phyloP scores from a whole-genome alignment of 2,329 filamentous ascomycete species.

The Fusarium hainanense region DNA sequence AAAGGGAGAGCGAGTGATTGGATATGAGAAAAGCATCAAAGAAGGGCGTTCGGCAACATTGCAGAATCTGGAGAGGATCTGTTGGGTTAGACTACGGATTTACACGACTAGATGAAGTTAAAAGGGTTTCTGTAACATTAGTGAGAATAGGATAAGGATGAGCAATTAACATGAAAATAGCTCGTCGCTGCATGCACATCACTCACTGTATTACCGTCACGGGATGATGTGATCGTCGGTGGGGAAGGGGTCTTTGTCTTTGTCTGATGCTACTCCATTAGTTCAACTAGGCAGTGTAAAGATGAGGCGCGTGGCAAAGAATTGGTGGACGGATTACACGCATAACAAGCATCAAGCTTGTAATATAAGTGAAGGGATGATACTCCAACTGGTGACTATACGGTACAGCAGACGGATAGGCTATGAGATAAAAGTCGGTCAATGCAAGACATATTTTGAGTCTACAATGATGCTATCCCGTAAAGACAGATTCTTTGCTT shows the following conservation, averaged over 20 bases:
- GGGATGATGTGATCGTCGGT: slow-evolving; percentile 36
- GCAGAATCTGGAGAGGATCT: slow-evolving; percentile 16
- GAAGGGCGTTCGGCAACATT: slow-evolving; percentile 10
- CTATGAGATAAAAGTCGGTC: slow-evolving; percentile 23
- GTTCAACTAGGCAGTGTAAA: not conserved
- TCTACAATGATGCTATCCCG: not conserved
- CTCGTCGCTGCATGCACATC: slow-evolving; percentile 3
- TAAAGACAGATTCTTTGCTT: not conserved
- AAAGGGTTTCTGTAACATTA: slow-evolving; percentile 8
- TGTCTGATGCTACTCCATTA: not conserved
- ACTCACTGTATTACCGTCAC: slow-evolving; percentile 1
- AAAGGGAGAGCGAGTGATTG: not conserved
- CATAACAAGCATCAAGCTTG: slow-evolving; percentile 34
- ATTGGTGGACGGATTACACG: slow-evolving; percentile 4
- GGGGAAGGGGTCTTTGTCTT: slow-evolving; percentile 21
- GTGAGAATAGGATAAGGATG: not conserved
- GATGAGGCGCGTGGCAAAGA: slow-evolving; percentile 35
- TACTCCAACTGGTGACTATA: not conserved
- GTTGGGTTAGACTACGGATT: not conserved
- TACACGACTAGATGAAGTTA: slow-evolving; percentile 12
- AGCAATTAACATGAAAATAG: slow-evolving; percentile 7
- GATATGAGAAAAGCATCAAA: not conserved
- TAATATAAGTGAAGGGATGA: not conserved
- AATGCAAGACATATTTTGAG: slow-evolving; percentile 27
- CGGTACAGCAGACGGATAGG: not conserved